phyloP scores from a whole-genome alignment of 495 filamentous ascomycete genomes.

The Penicillium verhagenii region DNA sequence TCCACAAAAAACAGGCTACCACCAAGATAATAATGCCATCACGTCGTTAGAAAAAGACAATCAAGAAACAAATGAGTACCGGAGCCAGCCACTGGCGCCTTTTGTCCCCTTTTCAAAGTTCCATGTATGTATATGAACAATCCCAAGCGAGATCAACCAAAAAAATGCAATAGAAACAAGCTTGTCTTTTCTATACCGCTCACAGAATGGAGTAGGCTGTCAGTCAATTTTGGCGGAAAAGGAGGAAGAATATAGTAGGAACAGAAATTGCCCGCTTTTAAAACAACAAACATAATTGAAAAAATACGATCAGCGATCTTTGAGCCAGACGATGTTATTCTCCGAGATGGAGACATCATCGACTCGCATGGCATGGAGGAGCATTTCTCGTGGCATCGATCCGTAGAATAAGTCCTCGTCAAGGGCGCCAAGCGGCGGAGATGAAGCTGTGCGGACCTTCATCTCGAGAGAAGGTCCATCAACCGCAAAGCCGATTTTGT shows the following conservation, averaged over 20 bases:
- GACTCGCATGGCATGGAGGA: conserved; percentile 34
- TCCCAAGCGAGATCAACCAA: background rate
- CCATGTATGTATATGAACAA: background rate
- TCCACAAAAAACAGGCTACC: background rate
- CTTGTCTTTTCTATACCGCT: background rate
- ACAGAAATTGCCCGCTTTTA: background rate
- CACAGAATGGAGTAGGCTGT: background rate
- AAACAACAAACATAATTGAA: background rate
- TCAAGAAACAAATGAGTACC: background rate
- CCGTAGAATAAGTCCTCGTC: conserved; percentile 40
- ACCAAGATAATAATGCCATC: conserved; percentile 14
- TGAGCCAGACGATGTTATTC: conserved; percentile 31
- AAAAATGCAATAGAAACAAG: background rate
- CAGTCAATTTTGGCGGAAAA: conserved; percentile 1
- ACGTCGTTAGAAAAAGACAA: conserved; percentile 14
- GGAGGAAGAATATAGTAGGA: background rate
- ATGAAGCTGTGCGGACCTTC: conserved; percentile 24
- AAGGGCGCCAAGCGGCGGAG: conserved; percentile 7
- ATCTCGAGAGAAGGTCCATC: conserved; percentile 34
- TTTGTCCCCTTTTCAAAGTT: background rate
- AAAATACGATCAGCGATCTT: conserved; percentile 17
- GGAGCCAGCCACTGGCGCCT: background rate
- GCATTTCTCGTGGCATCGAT: conserved; percentile 29
- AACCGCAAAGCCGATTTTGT: conserved; percentile 34
- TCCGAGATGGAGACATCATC: conserved; percentile 24